phyloP scores from a whole-genome alignment of 108 stramenopile genomes.

The Epithemia pelagica region DNA sequence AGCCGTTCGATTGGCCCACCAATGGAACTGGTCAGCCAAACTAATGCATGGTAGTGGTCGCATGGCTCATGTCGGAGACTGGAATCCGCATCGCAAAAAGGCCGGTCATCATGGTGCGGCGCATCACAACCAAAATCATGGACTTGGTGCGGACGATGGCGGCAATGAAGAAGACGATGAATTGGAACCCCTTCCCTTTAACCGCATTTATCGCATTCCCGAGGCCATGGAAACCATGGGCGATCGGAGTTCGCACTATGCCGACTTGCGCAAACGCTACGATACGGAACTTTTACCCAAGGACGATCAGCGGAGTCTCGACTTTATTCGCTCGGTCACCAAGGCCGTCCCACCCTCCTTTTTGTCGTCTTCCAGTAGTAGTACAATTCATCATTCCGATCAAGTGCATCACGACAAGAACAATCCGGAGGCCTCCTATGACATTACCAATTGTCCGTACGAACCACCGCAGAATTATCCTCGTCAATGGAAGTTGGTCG shows the following conservation, averaged over 20 bases:
- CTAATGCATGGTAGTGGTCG: not conserved
- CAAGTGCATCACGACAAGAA: not conserved
- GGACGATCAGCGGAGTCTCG: constrained; percentile 30
- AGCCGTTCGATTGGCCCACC: not conserved
- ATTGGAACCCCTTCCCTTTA: constrained; percentile 3
- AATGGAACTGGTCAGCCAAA: not conserved
- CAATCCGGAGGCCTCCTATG: constrained; percentile 34
- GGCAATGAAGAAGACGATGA: not conserved
- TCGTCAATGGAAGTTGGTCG: constrained; percentile 37
- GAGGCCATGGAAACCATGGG: constrained; percentile 53
- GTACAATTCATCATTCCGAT: constrained; percentile 2
- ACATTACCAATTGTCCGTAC: constrained; percentile 75
- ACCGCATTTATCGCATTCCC: constrained; percentile 41
- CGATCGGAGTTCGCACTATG: constrained; percentile 46
- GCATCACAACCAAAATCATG: not conserved
- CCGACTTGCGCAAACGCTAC: constrained; percentile 38
- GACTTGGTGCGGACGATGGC: not conserved
- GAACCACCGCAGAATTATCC: constrained; percentile 73
- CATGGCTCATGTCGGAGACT: not conserved
- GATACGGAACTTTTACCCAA: constrained; percentile 42
- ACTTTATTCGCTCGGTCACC: constrained; percentile 11
- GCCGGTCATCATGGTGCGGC: not conserved
- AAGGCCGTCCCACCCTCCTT: not conserved
- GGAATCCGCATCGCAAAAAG: not conserved
- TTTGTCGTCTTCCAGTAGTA: not conserved